A percentile compares a stretch with the other conserved stretches of the same genome.
Conservation (phyloP, 768 basidiomycete genomes). For the Auriculariales sp. region DNA sequence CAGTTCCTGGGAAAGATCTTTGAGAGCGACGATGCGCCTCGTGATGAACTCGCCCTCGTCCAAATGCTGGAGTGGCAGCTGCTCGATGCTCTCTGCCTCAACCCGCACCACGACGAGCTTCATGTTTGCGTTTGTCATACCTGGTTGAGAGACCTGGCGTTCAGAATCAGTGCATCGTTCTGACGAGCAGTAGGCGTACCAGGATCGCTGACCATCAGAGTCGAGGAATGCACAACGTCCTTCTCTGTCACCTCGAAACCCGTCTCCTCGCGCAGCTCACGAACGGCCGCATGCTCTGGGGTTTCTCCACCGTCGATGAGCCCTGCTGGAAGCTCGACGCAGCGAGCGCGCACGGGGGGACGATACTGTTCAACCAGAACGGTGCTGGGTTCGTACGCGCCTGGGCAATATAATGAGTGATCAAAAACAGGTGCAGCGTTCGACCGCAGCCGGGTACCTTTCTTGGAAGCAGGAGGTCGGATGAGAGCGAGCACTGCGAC, state of each 20-base stretch:
- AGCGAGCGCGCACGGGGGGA: conserved; percentile 64
- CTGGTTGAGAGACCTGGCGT: conserved; percentile 20
- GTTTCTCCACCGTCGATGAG: conserved; percentile 79
- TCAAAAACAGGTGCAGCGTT: no score
- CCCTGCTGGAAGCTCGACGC: conserved; percentile 65
- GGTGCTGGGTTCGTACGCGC: conserved; percentile 59
- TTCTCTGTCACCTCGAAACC: conserved; percentile 47
- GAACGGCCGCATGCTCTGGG: conserved; percentile 62
- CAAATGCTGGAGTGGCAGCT: conserved; percentile 51
- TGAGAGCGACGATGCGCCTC: conserved; percentile 52
- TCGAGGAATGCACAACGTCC: conserved; percentile 45
- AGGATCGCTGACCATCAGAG: conserved; percentile 53
- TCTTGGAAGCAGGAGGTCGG: conserved; percentile 47
- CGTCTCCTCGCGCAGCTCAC: conserved; percentile 89
- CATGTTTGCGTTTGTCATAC: conserved; percentile 93
- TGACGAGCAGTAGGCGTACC: conserved; percentile 28
- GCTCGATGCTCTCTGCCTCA: conserved; percentile 33
- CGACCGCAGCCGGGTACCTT: no score
- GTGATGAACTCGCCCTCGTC: conserved; percentile 82
- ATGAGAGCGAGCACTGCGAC: conserved; percentile 78
- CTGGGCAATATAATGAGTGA: no score
- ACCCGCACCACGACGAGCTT: conserved; percentile 66
- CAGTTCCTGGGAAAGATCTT: conserved; percentile 45
- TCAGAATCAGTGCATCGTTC: background rate
- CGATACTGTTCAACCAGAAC: conserved; percentile 87